phyloP scores from a whole-genome alignment of 108 stramenopile species.

The Fistulifera solaris region DNA sequence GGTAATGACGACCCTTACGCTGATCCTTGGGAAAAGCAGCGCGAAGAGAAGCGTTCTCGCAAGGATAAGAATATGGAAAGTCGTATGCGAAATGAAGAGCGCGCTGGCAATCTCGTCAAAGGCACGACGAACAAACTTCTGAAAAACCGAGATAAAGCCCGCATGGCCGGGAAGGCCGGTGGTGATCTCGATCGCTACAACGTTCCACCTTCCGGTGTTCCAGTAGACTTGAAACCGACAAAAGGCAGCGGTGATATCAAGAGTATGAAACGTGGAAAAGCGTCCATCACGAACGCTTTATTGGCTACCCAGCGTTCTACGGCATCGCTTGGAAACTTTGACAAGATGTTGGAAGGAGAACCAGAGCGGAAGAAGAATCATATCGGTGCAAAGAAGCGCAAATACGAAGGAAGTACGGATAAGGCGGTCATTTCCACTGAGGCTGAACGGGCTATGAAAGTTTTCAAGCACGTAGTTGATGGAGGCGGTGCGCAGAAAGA shows the following conservation, averaged over 20 bases:
- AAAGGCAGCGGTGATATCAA: constrained; percentile 10
- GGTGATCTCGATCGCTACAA: constrained; percentile 26
- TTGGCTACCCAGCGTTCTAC: constrained; percentile 73
- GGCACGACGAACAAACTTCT: constrained; percentile 51
- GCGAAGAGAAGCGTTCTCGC: constrained; percentile 60
- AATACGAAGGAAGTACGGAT: constrained; percentile 43
- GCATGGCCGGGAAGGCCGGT: constrained; percentile 41
- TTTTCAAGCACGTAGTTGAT: constrained; percentile 69
- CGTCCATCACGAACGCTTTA: constrained; percentile 51
- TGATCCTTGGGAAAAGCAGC: constrained; percentile 77
- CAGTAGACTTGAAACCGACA: constrained; percentile 50
- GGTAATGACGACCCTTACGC: constrained; percentile 69
- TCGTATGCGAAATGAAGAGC: constrained; percentile 72
- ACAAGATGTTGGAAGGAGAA: constrained; percentile 74
- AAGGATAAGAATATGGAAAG: constrained; percentile 59
- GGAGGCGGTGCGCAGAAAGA: constrained; percentile 69
- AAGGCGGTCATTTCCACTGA: constrained; percentile 42
- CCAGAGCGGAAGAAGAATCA: constrained; percentile 56
- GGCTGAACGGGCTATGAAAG: constrained; percentile 53
- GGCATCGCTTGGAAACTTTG: constrained; percentile 77
- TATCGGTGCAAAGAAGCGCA: constrained; percentile 52
- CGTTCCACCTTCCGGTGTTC: constrained; percentile 56
- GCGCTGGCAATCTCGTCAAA: constrained; percentile 49
- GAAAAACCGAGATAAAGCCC: constrained; percentile 41
- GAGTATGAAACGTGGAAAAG: constrained; percentile 47